phyloP scores from a whole-genome alignment of 1,284 basidiomycete species.

The Ceratobasidium sp. region DNA sequence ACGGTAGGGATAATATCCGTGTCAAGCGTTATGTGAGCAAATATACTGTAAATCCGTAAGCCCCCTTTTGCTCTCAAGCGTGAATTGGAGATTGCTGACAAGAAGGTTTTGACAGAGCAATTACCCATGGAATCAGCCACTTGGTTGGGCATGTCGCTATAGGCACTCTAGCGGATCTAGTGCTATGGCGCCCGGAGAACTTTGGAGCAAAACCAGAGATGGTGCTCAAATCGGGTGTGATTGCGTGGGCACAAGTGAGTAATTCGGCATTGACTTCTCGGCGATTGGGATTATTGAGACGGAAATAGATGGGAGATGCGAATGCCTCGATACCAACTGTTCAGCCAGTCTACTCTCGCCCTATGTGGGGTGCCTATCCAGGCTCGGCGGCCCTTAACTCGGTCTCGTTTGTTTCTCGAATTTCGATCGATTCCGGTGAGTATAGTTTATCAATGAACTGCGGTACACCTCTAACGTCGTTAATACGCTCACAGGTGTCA shows the following conservation, averaged over 20 bases:
- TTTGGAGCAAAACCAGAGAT: constrained; percentile 94
- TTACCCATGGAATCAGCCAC: constrained; percentile 93
- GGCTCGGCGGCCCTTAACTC: constrained; percentile 84
- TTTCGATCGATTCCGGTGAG: constrained; percentile 73
- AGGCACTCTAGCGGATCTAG: constrained; percentile 91
- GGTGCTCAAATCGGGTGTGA: constrained; percentile 94
- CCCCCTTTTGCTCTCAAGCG: constrained; percentile 50
- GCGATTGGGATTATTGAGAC: constrained; percentile 10
- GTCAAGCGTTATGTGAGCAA: constrained; percentile 97
- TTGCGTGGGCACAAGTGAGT: constrained; percentile 85
- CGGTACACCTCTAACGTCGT: neutral
- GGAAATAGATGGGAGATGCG: constrained; percentile 87
- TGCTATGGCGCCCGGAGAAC: constrained; percentile 92
- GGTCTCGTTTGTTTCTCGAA: constrained; percentile 85
- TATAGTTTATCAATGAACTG: constrained; percentile 20
- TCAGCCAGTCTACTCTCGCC: constrained; percentile 85
- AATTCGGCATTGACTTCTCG: neutral
- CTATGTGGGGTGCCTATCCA: constrained; percentile 90
- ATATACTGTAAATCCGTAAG: constrained; percentile 97
- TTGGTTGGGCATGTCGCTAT: constrained; percentile 86
- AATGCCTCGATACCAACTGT: constrained; percentile 95
- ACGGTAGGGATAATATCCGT: constrained; percentile 87
- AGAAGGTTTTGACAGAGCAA: constrained; percentile 70
- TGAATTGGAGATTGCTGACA: neutral
- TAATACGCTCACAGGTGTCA: constrained; percentile 60